Conservation (phyloP, 176 grass and related monocot species). For the Urochloa ruziziensis region DNA sequence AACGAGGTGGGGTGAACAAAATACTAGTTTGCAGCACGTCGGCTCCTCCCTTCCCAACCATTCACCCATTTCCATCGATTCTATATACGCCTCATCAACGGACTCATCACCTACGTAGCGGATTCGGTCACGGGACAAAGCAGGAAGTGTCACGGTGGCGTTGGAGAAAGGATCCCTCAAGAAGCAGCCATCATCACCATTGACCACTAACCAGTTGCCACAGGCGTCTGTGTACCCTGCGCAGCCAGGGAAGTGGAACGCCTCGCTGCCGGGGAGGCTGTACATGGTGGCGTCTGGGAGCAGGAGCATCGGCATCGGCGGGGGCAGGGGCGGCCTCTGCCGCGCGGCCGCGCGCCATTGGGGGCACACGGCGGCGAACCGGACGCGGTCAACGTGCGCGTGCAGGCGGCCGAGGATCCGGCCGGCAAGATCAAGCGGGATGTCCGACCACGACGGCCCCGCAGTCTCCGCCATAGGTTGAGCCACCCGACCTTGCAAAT, state of each 20-base stretch:
- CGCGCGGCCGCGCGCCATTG: not conserved
- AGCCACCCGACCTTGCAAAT: not conserved
- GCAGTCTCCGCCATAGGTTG: not conserved
- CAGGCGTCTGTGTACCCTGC: not conserved
- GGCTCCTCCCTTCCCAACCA: too few species aligned
- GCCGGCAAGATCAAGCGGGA: not conserved
- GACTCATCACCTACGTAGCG: not conserved
- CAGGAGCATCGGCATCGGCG: not conserved
- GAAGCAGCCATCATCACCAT: not conserved
- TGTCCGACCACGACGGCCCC: not conserved
- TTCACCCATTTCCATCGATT: not conserved
- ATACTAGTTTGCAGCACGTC: not conserved
- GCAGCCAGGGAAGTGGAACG: not conserved
- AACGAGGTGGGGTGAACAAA: not conserved
- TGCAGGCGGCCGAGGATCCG: not conserved
- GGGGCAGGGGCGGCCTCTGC: not conserved
- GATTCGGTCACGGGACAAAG: not conserved
- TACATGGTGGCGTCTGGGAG: not conserved
- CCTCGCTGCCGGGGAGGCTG: not conserved
- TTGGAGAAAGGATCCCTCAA: not conserved
- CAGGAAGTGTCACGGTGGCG: not conserved
- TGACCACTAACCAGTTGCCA: not conserved
- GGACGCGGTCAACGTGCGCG: not conserved
- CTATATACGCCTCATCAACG: not conserved
- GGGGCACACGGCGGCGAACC: not conserved